A percentile compares a stretch with the other conserved stretches of the same genome.
Evolutionary conservation across 495 filamentous ascomycete species (phyloP).

Genomic region (Trichodelitschia bisporula): DNA sequence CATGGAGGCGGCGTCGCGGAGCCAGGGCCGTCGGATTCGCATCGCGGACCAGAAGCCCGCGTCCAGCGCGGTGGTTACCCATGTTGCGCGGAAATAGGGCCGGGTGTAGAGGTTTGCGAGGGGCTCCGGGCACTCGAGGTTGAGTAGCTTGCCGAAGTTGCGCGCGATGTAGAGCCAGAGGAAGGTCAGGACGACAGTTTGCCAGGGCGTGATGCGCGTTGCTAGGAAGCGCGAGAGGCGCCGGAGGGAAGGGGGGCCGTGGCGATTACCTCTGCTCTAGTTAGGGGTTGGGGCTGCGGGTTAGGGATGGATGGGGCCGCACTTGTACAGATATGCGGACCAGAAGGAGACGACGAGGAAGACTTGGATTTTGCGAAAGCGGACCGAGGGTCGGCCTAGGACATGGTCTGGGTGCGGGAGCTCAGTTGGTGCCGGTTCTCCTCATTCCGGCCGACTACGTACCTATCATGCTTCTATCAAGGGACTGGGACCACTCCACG

Average conservation of each 20-base stretch:
- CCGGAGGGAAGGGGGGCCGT: conserved; percentile 63
- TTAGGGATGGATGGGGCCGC: too few species aligned
- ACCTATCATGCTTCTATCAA: too few species aligned
- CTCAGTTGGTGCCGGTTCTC: too few species aligned
- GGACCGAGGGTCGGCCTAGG: conserved; percentile 67
- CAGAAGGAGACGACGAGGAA: conserved; percentile 77
- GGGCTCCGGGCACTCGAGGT: conserved; percentile 79
- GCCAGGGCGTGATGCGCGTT: conserved; percentile 57
- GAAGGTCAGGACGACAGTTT: conserved; percentile 65
- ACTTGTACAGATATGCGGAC: conserved; percentile 63
- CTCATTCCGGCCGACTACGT: too few species aligned
- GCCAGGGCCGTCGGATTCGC: conserved; percentile 60
- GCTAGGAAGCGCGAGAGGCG: conserved; percentile 45
- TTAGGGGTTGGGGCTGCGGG: too few species aligned
- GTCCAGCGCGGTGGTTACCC: conserved; percentile 83
- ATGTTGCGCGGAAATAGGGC: conserved; percentile 93
- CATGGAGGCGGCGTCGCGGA: conserved; percentile 58
- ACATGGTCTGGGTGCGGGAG: conserved; percentile 45
- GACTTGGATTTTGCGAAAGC: conserved; percentile 83
- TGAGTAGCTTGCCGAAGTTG: conserved; percentile 79
- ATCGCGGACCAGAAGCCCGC: conserved; percentile 98
- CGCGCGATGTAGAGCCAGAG: conserved; percentile 78
- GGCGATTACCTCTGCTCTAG: conserved; percentile 41
- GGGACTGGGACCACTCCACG: too few species aligned
- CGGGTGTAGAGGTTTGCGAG: conserved; percentile 82